A percentile compares a stretch with the other conserved stretches of the same genome.
These are phyloP conservation scores for Ascobolus immersus DNA, from an alignment of 495 filamentous ascomycete genomes.

Conservation along the genomic window DNA sequence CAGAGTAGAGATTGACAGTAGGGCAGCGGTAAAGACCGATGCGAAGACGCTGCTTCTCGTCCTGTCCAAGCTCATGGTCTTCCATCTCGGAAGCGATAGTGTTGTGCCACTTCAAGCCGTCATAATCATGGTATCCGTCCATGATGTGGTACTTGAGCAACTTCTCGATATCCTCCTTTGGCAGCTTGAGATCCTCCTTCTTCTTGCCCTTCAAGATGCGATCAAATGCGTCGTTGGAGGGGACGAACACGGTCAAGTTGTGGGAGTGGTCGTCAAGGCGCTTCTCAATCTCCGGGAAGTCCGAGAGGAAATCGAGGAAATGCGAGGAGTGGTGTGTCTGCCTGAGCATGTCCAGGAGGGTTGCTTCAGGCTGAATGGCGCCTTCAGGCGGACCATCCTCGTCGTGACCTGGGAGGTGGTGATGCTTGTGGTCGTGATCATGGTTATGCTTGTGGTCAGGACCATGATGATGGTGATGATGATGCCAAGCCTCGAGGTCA, in stretches of 20 bases:
- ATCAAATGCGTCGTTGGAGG: slow-evolving; percentile 42
- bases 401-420: background rate
- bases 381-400: slow-evolving; percentile 8
- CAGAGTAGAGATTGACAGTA: slow-evolving; percentile 46
- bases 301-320: slow-evolving; percentile 44
- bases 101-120: slow-evolving; percentile 29
- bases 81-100: slow-evolving; percentile 46
- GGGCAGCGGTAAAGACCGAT: slow-evolving; percentile 30
- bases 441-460: slow-evolving; percentile 9
- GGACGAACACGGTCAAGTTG: slow-evolving; percentile 61
- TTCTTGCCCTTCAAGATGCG: slow-evolving; percentile 32
- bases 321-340: slow-evolving; percentile 48
- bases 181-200: slow-evolving; percentile 24
- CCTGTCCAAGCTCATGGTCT: slow-evolving; percentile 27
- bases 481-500: background rate
- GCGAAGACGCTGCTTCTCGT: slow-evolving; percentile 39
- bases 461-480: slow-evolving; percentile 4
- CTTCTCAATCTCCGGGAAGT: slow-evolving; percentile 41
- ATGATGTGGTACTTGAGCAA: slow-evolving; percentile 47
- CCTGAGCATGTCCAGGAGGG: slow-evolving; percentile 52
- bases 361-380: slow-evolving; percentile 27
- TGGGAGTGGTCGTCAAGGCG: slow-evolving; percentile 38
- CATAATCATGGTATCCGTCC: slow-evolving; percentile 33
- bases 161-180: slow-evolving; percentile 37
- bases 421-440: slow-evolving; percentile 7